Evolutionary conservation across 1,284 basidiomycete genomes (phyloP), one percentile per base, ranked within the genome.

Genomic region (Apiotrichum siamense): DNA sequence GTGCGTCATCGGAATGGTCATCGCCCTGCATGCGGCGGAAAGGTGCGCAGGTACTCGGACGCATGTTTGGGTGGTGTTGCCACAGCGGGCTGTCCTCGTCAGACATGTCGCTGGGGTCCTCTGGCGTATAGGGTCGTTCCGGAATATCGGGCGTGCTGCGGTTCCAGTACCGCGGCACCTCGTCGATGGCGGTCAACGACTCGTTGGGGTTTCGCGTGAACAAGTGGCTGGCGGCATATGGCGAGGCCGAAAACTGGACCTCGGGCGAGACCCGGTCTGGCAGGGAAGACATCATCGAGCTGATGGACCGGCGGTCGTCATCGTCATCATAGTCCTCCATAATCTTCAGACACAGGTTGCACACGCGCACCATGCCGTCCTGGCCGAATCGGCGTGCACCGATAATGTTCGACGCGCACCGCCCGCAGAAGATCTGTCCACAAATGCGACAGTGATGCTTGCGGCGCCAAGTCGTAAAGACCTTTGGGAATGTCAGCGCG

Each of bases 371-470:
- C 81, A 87, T 87, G 26, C 90, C 91, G 49, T 93, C 84, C 55
- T 91, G 87, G 7, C 91, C 91, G 66, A 96, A 97, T 2, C 91
- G 83, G n/a, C 84, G 81, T 7, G 90, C 93, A 57, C 92, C 90
- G 71, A 98, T 91, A 63, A 97, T 88, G 65, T 97, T 94, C n/a
- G 91, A 92, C 3, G 94, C 93, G 70, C 94, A 90, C 7, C 89
- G 82, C 21, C 88, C 89, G 72, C 92, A 97, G 67, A 93, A 96
- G 65, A 80, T 78, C 82, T 90, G 92, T n/a, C 70, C 91, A 67
- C 91, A 92, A 70, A 91, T 91, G 20, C 88, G 82, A 76, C 92
- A 96, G 69, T 97, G 92, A 67, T 97, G 92, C 67, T 94, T 96
- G 53, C 92, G 77, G 47, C 91, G 79, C 87, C 90, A 94, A 3